Conservation (phyloP, 73 alveolate species). For the Paraurostyla sp. region DNA sequence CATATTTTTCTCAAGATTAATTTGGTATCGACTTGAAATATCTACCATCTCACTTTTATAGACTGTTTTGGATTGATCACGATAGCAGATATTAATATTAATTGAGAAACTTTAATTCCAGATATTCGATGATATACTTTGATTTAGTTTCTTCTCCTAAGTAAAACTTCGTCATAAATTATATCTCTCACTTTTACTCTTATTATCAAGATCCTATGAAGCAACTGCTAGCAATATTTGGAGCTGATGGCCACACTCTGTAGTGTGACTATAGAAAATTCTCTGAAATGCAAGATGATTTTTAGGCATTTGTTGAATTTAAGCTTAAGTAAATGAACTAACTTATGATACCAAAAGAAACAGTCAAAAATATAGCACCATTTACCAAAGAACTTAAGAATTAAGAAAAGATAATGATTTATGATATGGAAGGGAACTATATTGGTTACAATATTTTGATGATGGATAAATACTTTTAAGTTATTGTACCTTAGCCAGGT, state of each 20-base stretch:
- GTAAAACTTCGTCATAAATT: not conserved
- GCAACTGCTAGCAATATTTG: not conserved
- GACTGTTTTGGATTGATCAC: not conserved
- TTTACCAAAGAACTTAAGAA: no score
- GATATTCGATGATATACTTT: no score
- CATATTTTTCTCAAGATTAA: not conserved
- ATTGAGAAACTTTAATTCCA: not conserved
- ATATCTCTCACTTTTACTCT: not conserved
- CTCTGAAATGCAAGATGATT: not conserved
- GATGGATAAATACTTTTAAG: not conserved
- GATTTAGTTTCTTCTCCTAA: no score
- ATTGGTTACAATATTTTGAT: not conserved
- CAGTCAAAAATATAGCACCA: not conserved
- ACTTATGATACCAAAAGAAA: not conserved
- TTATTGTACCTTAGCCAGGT: not conserved
- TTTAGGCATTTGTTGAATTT: not conserved
- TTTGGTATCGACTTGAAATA: not conserved
- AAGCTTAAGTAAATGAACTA: not conserved
- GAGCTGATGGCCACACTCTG: constrained; percentile 11
- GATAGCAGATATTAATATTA: not conserved
- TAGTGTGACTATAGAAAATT: not conserved
- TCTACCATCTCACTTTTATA: not conserved
- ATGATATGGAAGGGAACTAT: not conserved
- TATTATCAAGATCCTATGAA: not conserved
- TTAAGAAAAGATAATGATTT: not conserved